Conservation (phyloP, 2,329 filamentous ascomycete genomes). For the Talaromyces sp. region DNA sequence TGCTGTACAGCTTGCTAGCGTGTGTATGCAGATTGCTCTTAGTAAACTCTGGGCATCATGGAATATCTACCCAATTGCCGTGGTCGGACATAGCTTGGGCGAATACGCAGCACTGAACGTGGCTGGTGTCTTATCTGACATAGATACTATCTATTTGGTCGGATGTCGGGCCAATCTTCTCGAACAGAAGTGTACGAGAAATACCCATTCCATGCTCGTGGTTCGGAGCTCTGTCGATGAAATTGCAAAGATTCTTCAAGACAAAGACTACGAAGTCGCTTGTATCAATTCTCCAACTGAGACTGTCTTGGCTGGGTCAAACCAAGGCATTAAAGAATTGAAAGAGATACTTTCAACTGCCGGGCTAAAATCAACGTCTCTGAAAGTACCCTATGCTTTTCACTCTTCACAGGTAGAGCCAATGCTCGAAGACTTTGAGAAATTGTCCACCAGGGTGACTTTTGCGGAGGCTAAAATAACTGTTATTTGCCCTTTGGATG, state of each 20-base stretch:
- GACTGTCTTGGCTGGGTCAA: background rate
- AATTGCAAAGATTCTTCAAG: conserved; percentile 41
- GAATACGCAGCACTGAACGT: conserved; percentile 30
- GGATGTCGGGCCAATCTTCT: conserved; percentile 65
- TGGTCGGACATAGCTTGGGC: conserved; percentile 32
- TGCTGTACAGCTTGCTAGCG: conserved; percentile 33
- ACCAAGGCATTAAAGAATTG: conserved; percentile 31
- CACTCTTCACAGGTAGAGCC: conserved; percentile 28
- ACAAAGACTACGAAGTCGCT: conserved; percentile 48
- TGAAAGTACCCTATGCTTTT: conserved; percentile 61
- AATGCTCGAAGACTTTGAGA: conserved; percentile 38
- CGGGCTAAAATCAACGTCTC: background rate
- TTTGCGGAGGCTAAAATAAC: conserved; percentile 36
- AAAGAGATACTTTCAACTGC: background rate
- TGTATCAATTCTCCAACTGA: conserved; percentile 41
- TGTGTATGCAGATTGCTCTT: conserved; percentile 38
- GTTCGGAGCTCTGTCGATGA: conserved; percentile 27
- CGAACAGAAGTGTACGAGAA: conserved; percentile 42
- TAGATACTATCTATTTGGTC: conserved; percentile 57
- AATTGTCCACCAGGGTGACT: conserved; percentile 33
- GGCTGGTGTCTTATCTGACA: conserved; percentile 27
- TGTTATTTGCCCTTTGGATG: conserved; percentile 38
- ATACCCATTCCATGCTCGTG: conserved; percentile 44
- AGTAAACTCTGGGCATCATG: conserved; percentile 23
- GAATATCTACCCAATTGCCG: conserved; percentile 24